Evolutionary conservation across 208 protist genomes (phyloP).

Genomic region (Trypanosoma congolense): DNA sequence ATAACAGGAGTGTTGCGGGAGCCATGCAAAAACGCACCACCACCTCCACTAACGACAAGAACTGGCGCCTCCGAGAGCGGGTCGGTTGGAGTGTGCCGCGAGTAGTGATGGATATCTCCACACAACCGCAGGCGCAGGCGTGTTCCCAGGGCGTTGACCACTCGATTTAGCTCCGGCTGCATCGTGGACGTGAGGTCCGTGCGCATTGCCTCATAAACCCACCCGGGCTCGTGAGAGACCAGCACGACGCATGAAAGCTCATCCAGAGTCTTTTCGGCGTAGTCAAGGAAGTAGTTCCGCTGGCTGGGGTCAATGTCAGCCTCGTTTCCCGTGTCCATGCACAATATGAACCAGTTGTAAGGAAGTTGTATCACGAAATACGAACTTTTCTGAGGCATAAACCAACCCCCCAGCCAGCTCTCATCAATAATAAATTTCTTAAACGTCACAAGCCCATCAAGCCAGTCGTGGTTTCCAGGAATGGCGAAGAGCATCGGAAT

Average conservation of each 20-base stretch:
- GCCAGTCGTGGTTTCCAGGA: conserved; percentile 89
- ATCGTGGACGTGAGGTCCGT: conserved; percentile 21
- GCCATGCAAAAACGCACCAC: conserved; percentile 81
- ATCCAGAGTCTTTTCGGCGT: conserved; percentile 67
- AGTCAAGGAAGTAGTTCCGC: conserved; percentile 79
- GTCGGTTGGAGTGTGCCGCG: conserved; percentile 54
- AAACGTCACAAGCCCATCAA: conserved; percentile 79
- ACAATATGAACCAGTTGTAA: conserved; percentile 83
- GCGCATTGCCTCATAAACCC: conserved; percentile 70
- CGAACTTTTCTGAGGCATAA: conserved; percentile 80
- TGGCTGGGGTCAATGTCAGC: conserved; percentile 78
- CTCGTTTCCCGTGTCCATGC: conserved; percentile 65
- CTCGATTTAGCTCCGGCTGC: conserved; percentile 51
- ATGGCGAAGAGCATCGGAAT: conserved; percentile 77
- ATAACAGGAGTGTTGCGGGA: conserved; percentile 49
- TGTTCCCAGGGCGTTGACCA: conserved; percentile 54
- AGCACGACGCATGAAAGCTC: conserved; percentile 70
- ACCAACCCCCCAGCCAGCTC: conserved; percentile 76
- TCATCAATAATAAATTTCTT: conserved; percentile 71
- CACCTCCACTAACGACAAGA: conserved; percentile 77
- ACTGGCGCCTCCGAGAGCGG: conserved; percentile 49
- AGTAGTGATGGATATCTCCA: conserved; percentile 89
- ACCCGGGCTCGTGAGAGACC: conserved; percentile 62
- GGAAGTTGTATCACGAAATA: conserved; percentile 79
- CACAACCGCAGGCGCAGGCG: conserved; percentile 56